Conservation (phyloP, 257 asterid species). For the Apocynum venetum region DNA sequence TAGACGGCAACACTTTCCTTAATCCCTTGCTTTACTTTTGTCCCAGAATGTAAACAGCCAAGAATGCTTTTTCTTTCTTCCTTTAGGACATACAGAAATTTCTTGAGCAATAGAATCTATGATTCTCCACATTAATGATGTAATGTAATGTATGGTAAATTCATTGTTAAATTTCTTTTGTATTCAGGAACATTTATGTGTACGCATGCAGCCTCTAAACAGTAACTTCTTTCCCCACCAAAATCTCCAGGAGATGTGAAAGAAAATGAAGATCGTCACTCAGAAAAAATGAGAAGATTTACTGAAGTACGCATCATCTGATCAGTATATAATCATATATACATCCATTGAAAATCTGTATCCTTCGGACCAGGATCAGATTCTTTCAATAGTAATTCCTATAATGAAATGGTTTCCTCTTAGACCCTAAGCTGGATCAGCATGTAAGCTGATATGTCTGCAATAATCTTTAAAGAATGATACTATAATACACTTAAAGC, state of each 20-base stretch:
- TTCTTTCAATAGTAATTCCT: background rate
- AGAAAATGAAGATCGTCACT: background rate
- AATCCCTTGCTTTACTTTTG: background rate
- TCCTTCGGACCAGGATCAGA: background rate
- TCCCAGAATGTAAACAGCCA: background rate
- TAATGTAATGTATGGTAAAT: too few relatives aligned
- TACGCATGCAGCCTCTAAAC: too few relatives aligned
- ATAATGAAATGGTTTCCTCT: background rate
- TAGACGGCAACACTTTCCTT: background rate
- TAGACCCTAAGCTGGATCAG: background rate
- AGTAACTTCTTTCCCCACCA: background rate
- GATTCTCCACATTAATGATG: too few relatives aligned
- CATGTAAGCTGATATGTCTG: background rate
- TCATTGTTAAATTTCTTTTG: too few relatives aligned
- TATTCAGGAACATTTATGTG: too few relatives aligned
- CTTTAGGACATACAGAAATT: too few relatives aligned
- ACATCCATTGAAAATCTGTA: background rate
- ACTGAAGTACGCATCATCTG: background rate
- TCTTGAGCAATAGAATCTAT: too few relatives aligned
- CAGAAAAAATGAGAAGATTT: background rate
- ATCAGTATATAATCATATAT: background rate
- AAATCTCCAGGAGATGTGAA: background rate
- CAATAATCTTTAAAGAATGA: background rate
- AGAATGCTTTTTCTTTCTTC: background rate
- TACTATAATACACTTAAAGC: background rate